phyloP scores from a whole-genome alignment of 441 rosid species.

The Pelargonium fulgidum region DNA sequence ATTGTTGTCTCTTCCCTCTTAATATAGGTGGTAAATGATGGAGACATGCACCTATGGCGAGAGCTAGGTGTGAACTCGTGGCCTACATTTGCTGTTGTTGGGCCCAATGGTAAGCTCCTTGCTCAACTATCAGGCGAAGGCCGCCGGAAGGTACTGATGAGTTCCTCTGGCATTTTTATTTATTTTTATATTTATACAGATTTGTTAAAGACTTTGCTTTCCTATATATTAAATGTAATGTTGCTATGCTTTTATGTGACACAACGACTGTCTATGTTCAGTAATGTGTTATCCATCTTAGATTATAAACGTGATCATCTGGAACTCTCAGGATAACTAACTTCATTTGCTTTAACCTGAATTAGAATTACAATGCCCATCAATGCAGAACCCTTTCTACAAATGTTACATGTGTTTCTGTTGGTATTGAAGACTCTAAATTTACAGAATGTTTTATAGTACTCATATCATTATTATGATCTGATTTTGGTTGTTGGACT shows the following conservation, averaged over 20 bases:
- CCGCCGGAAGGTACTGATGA: conserved; percentile 56
- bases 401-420: conserved; percentile 4
- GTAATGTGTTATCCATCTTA: background rate
- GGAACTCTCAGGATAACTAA: background rate
- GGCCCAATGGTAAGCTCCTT: conserved; percentile 77
- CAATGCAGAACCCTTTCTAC: background rate
- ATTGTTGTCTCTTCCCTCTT: conserved; percentile 12
- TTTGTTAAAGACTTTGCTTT: conserved; percentile 3
- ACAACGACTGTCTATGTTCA: background rate
- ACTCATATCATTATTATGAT: background rate
- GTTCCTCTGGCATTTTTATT: conserved; percentile 13
- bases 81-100: conserved; percentile 89
- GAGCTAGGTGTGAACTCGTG: conserved; percentile 89
- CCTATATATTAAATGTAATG: background rate
- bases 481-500: background rate
- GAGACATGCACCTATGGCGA: conserved; percentile 88
- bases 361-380: background rate
- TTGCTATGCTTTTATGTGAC: conserved; percentile 3
- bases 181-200: too few species aligned
- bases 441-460: background rate
- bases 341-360: background rate
- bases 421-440: conserved; percentile 4
- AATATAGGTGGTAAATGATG: conserved; percentile 89
- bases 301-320: background rate
- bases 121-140: conserved; percentile 93